Conservation (phyloP, 495 filamentous ascomycete genomes). For the Penicillium diatomitis region DNA sequence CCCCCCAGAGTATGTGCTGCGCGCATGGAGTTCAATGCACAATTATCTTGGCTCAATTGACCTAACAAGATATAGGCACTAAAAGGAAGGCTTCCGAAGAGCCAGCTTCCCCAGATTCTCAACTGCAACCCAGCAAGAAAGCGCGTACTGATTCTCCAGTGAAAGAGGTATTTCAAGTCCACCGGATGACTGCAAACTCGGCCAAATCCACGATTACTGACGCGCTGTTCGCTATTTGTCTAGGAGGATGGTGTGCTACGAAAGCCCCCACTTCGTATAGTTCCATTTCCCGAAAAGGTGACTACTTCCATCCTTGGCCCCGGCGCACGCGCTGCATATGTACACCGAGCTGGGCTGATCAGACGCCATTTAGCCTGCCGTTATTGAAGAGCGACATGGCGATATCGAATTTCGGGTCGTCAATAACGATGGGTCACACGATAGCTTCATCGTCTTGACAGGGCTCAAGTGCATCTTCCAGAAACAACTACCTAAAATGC, state of each 20-base stretch:
- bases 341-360: neutral
- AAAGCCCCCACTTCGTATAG: conserved; percentile 41
- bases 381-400: conserved; percentile 86
- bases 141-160: conserved; percentile 50
- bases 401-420: conserved; percentile 97
- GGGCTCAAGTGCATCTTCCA: conserved; percentile 98
- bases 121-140: conserved; percentile 45
- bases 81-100: conserved; percentile 78
- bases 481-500: conserved; percentile 98
- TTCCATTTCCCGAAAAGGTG: conserved; percentile 82
- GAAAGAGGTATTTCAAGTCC: conserved; percentile 28
- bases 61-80: conserved; percentile 29
- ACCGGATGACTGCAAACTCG: neutral
- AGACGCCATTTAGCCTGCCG: conserved; percentile 54
- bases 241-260: conserved; percentile 24
- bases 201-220: neutral
- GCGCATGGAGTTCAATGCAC: no score
- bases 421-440: conserved; percentile 84
- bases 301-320: neutral
- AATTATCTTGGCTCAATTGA: no score
- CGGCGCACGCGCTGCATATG: no score
- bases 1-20: conserved; percentile 15
- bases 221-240: neutral
- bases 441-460: conserved; percentile 89
- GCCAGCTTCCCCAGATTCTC: conserved; percentile 47